Evolutionary conservation across 495 filamentous ascomycete species (phyloP).

Genomic region (Podospora appendiculata): DNA sequence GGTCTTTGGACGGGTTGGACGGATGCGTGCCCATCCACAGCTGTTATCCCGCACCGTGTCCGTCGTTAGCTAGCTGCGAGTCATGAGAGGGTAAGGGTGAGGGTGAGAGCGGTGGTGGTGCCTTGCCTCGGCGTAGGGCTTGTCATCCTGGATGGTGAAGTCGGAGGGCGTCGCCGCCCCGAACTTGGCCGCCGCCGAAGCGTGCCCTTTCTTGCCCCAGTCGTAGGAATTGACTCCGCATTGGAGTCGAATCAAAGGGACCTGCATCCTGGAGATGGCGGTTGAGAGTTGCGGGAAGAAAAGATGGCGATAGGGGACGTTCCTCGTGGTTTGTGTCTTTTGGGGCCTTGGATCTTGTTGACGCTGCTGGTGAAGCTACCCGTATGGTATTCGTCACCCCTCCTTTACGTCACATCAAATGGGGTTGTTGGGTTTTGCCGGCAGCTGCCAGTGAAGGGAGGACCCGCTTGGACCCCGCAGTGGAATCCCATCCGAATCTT

Average conservation of each 20-base stretch:
- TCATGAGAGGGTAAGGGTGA: background rate
- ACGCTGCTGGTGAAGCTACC: background rate
- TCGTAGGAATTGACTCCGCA: conserved; percentile 98
- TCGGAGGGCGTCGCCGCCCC: conserved; percentile 68
- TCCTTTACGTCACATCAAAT: conserved; percentile 4
- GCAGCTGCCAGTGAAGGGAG: too few species aligned
- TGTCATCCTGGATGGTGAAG: conserved; percentile 71
- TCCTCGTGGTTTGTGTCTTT: background rate
- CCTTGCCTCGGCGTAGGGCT: conserved; percentile 80
- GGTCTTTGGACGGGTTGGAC: conserved; percentile 84
- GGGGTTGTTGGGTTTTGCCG: too few species aligned
- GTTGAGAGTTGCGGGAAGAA: background rate
- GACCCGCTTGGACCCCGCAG: too few species aligned
- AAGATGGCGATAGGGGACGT: background rate
- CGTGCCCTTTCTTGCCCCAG: conserved; percentile 88
- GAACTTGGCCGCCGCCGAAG: conserved; percentile 71
- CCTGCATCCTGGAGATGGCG: conserved; percentile 19
- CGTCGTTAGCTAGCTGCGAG: conserved; percentile 1
- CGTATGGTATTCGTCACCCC: background rate
- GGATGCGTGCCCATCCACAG: conserved; percentile 99
- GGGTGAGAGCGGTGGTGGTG: background rate
- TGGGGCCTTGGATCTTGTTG: background rate
- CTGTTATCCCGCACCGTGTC: conserved; percentile 32
- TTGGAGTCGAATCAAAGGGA: conserved; percentile 84
- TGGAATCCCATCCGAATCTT: too few species aligned